Percentiles rank a stretch among this genome's conserved stretches.
Evolutionary conservation across 768 basidiomycete species (phyloP).

Genomic region (Ramaria sp.): DNA sequence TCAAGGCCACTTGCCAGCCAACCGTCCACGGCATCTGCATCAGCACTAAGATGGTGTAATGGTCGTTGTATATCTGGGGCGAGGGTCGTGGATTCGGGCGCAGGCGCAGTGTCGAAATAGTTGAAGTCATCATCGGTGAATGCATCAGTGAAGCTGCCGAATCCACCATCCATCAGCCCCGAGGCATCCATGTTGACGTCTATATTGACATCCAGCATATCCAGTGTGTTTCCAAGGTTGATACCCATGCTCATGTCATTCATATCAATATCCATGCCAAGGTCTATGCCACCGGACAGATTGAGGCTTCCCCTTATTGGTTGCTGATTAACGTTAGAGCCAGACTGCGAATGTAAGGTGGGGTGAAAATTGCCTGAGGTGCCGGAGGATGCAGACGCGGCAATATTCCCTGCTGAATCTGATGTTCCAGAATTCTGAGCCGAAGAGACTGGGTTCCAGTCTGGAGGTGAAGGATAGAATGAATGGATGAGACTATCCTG

Average conservation of each 20-base stretch:
- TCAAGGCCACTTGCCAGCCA: background rate
- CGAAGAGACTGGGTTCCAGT: background rate
- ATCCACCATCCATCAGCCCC: slow-evolving; percentile 15
- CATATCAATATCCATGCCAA: slow-evolving; percentile 35
- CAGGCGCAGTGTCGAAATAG: slow-evolving; percentile 52
- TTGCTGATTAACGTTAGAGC: background rate
- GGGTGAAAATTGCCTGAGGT: background rate
- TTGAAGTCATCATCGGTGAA: slow-evolving; percentile 87
- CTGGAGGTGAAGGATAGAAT: slow-evolving; percentile 8
- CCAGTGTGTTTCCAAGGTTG: background rate
- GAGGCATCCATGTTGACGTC: slow-evolving; percentile 13
- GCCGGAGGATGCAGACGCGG: background rate
- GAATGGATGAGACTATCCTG: background rate
- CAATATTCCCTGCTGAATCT: background rate
- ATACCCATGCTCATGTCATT: slow-evolving; percentile 8
- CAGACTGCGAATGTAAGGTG: background rate
- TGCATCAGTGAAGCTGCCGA: slow-evolving; percentile 15
- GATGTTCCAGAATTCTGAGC: background rate
- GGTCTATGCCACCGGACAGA: slow-evolving; percentile 34
- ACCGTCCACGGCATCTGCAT: background rate
- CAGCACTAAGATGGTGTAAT: slow-evolving; percentile 1
- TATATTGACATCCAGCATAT: slow-evolving; percentile 10
- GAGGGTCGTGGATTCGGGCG: background rate
- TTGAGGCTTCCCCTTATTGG: slow-evolving; percentile 11
- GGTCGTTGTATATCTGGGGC: slow-evolving; percentile 10